Percentiles rank a stretch among this genome's conserved stretches.
These are phyloP conservation scores for Leccinum colubrinum DNA, from an alignment of 1,284 basidiomycete species.

Conservation along the genomic window DNA sequence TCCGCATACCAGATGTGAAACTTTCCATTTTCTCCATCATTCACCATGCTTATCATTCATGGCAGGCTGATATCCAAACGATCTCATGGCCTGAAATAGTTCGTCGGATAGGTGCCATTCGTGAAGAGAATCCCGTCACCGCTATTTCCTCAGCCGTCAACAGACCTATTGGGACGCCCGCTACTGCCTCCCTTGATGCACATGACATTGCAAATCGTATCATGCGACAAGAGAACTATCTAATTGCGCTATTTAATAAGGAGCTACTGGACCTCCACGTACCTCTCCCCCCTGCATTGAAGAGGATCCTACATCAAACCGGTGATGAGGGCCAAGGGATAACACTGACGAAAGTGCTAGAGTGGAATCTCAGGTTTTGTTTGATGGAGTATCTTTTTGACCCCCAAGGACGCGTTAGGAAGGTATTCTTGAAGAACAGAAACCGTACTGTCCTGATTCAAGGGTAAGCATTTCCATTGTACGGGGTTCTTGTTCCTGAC, in stretches of 20 bases:
- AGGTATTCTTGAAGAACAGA: slow-evolving; percentile 86
- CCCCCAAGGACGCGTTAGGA: slow-evolving; percentile 80
- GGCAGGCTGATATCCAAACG: slow-evolving; percentile 92
- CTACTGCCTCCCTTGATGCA: slow-evolving; percentile 80
- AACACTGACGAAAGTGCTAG: slow-evolving; percentile 84
- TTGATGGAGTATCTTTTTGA: slow-evolving; percentile 95
- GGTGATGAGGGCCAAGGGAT: slow-evolving; percentile 64
- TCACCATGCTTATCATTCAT: slow-evolving; percentile 12
- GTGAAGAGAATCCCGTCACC: slow-evolving; percentile 89
- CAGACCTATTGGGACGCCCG: slow-evolving; percentile 49
- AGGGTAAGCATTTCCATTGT: slow-evolving; percentile 54
- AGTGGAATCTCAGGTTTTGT: slow-evolving; percentile 96
- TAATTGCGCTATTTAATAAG: slow-evolving; percentile 97
- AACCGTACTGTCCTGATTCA: slow-evolving; percentile 78
- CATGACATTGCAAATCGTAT: slow-evolving; percentile 97
- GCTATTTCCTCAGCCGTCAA: slow-evolving; percentile 69
- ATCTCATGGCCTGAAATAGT: slow-evolving; percentile 97
- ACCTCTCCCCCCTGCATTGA: slow-evolving; percentile 64
- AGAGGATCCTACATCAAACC: slow-evolving; percentile 43
- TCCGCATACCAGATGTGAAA: slow-evolving; percentile 79
- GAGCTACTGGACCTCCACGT: slow-evolving; percentile 87
- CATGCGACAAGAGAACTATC: slow-evolving; percentile 96
- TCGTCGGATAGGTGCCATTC: slow-evolving; percentile 80
- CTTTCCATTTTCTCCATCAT: slow-evolving; percentile 27
- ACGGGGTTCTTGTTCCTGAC: not conserved